Conservation (phyloP, 2,329 filamentous ascomycete genomes). For the Paecilomyces variotii region DNA sequence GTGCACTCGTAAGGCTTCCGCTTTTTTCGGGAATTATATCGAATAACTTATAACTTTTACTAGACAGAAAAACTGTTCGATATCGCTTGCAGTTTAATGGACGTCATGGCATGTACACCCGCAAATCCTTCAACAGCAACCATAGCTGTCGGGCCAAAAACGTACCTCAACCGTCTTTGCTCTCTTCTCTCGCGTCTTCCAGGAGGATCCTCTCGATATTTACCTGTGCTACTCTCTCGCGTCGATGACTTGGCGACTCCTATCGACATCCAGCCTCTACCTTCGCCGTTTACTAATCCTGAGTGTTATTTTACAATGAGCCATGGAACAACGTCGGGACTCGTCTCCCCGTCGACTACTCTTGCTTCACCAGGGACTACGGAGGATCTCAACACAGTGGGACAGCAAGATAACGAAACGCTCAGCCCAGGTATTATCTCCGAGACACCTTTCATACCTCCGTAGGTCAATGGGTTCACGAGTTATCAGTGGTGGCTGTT, state of each 20-base stretch:
- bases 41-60: neutral
- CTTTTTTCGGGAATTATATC: neutral
- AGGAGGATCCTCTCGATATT: neutral
- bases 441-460: neutral
- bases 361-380: neutral
- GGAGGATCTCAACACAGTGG: neutral
- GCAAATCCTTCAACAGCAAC: conserved; percentile 27
- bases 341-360: neutral
- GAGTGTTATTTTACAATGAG: neutral
- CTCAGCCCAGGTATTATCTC: neutral
- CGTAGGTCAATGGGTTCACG: neutral
- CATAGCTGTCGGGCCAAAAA: neutral
- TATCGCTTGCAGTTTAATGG: conserved; percentile 61
- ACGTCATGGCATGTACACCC: conserved; percentile 57
- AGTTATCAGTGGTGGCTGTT: neutral
- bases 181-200: neutral
- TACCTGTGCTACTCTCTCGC: neutral
- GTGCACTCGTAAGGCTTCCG: conserved; percentile 19
- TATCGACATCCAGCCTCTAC: conserved; percentile 39
- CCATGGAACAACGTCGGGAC: neutral
- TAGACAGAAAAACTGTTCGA: conserved; percentile 72
- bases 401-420: neutral
- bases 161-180: neutral
- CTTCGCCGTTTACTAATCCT: conserved; percentile 1
- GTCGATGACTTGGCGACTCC: neutral